Percentiles rank a stretch among this genome's conserved stretches.
Conservation (phyloP, 768 basidiomycete genomes). For the Flagelloscypha sp. region DNA sequence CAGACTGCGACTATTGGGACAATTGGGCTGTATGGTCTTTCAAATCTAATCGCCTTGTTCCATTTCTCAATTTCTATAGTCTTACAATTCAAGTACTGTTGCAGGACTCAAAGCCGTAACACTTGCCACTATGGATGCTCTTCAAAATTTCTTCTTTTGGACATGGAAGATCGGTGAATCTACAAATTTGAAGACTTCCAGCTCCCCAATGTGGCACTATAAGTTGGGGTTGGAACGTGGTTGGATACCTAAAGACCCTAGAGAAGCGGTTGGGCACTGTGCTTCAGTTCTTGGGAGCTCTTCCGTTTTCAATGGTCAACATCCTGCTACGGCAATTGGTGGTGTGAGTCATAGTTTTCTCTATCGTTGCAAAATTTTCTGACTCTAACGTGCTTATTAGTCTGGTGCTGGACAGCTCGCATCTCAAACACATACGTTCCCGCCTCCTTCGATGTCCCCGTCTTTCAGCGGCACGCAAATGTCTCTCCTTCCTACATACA, state of each 20-base stretch:
- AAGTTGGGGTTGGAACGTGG: constrained; percentile 76
- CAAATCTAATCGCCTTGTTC: constrained; percentile 5
- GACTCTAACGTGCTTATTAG: constrained; percentile 15
- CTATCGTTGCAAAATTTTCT: constrained; percentile 3
- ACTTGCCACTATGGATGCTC: constrained; percentile 77
- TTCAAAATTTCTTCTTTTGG: constrained; percentile 96
- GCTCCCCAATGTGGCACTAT: constrained; percentile 82
- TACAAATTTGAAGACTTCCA: constrained; percentile 54
- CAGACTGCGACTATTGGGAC: constrained; percentile 34
- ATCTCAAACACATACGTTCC: constrained; percentile 51
- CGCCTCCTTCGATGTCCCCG: constrained; percentile 51
- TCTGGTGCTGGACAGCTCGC: constrained; percentile 54
- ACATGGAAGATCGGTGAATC: constrained; percentile 92
- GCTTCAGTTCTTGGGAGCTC: constrained; percentile 29
- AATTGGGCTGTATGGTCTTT: constrained; percentile 33
- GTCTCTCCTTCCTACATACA: constrained; percentile 57
- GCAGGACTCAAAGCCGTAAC: constrained; percentile 55
- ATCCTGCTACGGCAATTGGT: constrained; percentile 64
- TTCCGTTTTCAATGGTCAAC: constrained; percentile 42
- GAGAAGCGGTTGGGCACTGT: constrained; percentile 39
- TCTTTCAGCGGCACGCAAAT: constrained; percentile 45
- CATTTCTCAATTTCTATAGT: constrained; percentile 20
- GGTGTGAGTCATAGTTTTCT: too few relatives aligned
- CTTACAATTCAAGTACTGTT: constrained; percentile 53
- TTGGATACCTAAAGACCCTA: constrained; percentile 70